Percentiles rank a stretch among this genome's conserved stretches.
These are phyloP conservation scores for Cocos nucifera DNA, from an alignment of 176 grass and related monocot genomes.

Conservation along the genomic window DNA sequence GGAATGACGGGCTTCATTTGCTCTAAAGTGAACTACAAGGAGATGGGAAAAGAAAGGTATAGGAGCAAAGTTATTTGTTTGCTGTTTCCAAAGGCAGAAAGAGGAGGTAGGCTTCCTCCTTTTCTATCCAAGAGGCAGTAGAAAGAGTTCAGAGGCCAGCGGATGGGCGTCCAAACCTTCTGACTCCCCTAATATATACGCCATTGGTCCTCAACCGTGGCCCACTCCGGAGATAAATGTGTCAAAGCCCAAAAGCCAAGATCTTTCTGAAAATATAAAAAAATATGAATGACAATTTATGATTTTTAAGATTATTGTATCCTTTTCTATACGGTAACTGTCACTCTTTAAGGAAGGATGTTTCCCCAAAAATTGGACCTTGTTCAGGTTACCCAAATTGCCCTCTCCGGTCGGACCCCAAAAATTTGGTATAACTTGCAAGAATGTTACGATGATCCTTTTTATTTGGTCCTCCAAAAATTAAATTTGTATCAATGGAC, in stretches of 20 bases:
- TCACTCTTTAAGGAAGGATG: constrained; percentile 69
- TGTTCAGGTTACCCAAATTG: constrained; percentile 21
- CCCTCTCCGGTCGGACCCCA: not conserved
- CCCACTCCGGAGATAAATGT: constrained; percentile 20
- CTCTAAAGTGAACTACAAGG: constrained; percentile 8
- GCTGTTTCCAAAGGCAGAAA: too few species aligned
- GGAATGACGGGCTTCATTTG: constrained; percentile 46
- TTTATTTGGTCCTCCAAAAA: too few species aligned
- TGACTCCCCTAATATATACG: constrained; percentile 31
- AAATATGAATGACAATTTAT: constrained; percentile 1
- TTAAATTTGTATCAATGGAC: too few species aligned
- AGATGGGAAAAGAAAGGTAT: not conserved
- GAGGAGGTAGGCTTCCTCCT: too few species aligned
- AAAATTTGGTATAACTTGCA: too few species aligned
- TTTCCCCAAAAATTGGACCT: constrained; percentile 39
- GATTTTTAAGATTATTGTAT: constrained; percentile 8
- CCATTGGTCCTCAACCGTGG: too few species aligned
- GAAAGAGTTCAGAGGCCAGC: constrained; percentile 12
- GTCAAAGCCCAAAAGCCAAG: not conserved
- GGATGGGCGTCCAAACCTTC: constrained; percentile 9
- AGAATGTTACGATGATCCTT: too few species aligned
- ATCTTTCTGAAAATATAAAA: constrained; percentile 10
- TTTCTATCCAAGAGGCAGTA: constrained; percentile 4
- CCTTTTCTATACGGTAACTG: constrained; percentile 27
- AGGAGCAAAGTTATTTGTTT: not conserved